These are phyloP conservation scores for Drechslerella stenobrocha DNA, from an alignment of 2,329 filamentous ascomycete genomes.

Conservation along the genomic window DNA sequence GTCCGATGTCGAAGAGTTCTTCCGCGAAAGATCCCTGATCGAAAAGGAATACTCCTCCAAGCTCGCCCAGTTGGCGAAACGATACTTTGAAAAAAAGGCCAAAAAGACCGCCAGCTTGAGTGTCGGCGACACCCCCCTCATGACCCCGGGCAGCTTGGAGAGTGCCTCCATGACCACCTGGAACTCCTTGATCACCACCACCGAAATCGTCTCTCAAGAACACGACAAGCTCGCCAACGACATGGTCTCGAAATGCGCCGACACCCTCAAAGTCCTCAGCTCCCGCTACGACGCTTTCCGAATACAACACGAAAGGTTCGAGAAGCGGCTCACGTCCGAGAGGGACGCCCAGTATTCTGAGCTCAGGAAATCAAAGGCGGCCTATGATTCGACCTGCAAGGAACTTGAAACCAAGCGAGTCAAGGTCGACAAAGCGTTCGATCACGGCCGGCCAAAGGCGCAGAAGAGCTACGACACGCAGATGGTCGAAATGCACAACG, in stretches of 20 bases:
- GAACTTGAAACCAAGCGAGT: slow-evolving; percentile 93
- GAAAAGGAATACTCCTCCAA: slow-evolving; percentile 96
- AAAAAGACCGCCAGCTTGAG: slow-evolving; percentile 84
- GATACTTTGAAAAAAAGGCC: slow-evolving; percentile 96
- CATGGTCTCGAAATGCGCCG: slow-evolving; percentile 77
- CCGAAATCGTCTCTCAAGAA: slow-evolving; percentile 84
- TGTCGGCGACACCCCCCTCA: slow-evolving; percentile 86
- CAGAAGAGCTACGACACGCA: slow-evolving; percentile 91
- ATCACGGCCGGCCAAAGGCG: slow-evolving; percentile 69
- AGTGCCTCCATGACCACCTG: slow-evolving; percentile 96
- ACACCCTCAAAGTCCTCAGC: slow-evolving; percentile 76
- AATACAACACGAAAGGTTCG: slow-evolving; percentile 86
- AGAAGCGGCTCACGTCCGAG: slow-evolving; percentile 84
- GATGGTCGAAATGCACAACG: slow-evolving; percentile 91
- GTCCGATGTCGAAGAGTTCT: slow-evolving; percentile 95
- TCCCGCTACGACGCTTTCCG: slow-evolving; percentile 84
- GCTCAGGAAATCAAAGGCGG: slow-evolving; percentile 84
- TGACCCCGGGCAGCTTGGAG: slow-evolving; percentile 94
- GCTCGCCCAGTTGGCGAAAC: slow-evolving; percentile 83
- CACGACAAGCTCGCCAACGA: slow-evolving; percentile 83
- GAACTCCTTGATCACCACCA: slow-evolving; percentile 86
- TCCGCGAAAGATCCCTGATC: slow-evolving; percentile 88
- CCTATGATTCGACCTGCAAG: slow-evolving; percentile 90
- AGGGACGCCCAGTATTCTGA: slow-evolving; percentile 81
- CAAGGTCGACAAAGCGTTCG: slow-evolving; percentile 91